Conservation (phyloP, 257 asterid genomes). For the Linaria vulgaris region DNA sequence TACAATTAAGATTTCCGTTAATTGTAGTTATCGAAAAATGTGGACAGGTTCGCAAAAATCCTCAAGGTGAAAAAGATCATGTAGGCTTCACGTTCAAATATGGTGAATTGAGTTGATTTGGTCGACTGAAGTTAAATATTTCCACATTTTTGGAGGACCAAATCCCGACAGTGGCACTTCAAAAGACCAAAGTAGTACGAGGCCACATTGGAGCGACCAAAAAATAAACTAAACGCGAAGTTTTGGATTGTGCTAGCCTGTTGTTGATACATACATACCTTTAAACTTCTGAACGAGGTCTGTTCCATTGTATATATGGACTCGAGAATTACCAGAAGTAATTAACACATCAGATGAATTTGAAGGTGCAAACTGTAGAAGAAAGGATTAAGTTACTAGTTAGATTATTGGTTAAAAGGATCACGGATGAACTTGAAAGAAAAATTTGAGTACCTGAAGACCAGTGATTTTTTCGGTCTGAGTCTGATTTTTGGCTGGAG, state of each 20-base stretch:
- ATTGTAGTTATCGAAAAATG: too few species aligned
- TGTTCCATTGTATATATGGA: slow-evolving; percentile 66
- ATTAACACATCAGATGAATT: slow-evolving; percentile 67
- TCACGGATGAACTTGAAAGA: slow-evolving; percentile 12
- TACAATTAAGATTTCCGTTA: too few species aligned
- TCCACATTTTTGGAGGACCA: too few species aligned
- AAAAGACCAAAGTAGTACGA: too few species aligned
- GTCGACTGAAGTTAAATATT: too few species aligned
- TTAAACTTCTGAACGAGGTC: slow-evolving; percentile 59
- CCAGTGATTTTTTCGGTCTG: slow-evolving; percentile 60
- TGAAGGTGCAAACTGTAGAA: slow-evolving; percentile 64
- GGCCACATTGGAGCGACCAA: too few species aligned
- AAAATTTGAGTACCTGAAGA: slow-evolving; percentile 58
- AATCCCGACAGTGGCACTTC: too few species aligned
- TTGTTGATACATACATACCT: slow-evolving; percentile 40
- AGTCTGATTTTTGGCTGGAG: slow-evolving; percentile 28
- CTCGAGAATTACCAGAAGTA: slow-evolving; percentile 81
- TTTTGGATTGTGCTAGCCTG: neutral
- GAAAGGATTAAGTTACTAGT: neutral
- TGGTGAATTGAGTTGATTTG: too few species aligned
- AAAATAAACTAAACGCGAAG: neutral
- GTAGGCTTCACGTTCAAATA: too few species aligned
- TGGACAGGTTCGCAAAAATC: too few species aligned
- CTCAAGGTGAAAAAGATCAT: too few species aligned
- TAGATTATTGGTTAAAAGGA: slow-evolving; percentile 6